Percentiles rank a stretch among this genome's conserved stretches.
phyloP scores from a whole-genome alignment of 495 filamentous ascomycete species.

The Penicillium bovifimosum region DNA sequence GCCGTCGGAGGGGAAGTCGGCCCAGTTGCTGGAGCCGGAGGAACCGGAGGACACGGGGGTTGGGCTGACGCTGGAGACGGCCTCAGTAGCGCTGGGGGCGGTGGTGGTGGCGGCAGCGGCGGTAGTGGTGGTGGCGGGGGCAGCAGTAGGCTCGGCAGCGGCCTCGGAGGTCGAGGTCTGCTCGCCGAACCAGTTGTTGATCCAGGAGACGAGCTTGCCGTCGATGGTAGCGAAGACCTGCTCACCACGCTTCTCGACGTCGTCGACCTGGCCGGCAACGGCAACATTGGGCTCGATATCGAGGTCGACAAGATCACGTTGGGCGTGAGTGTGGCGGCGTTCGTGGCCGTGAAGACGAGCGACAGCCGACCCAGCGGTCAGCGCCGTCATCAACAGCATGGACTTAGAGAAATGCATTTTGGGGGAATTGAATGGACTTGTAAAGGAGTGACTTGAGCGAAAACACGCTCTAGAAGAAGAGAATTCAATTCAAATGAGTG shows the following conservation, averaged over 20 bases:
- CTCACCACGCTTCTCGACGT: slow-evolving; percentile 39
- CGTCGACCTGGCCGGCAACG: slow-evolving; percentile 44
- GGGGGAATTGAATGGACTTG: slow-evolving; percentile 16
- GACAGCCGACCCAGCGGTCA: slow-evolving; percentile 39
- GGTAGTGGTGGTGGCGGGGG: slow-evolving; percentile 17
- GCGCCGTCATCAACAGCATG: slow-evolving; percentile 32
- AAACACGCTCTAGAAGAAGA: slow-evolving; percentile 16
- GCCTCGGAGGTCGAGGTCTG: slow-evolving; percentile 18
- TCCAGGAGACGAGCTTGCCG: slow-evolving; percentile 56
- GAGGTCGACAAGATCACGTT: slow-evolving; percentile 23
- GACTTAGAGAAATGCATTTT: slow-evolving; percentile 43
- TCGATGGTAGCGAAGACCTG: slow-evolving; percentile 58
- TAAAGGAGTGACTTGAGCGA: slow-evolving; percentile 24
- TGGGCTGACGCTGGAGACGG: slow-evolving; percentile 8
- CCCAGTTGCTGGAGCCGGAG: slow-evolving; percentile 24
- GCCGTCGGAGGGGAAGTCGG: slow-evolving; percentile 16
- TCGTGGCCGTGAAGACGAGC: slow-evolving; percentile 45
- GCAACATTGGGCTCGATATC: slow-evolving; percentile 39
- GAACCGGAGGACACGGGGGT: slow-evolving; percentile 15
- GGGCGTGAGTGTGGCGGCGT: slow-evolving; percentile 37
- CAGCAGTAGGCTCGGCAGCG: slow-evolving; percentile 10
- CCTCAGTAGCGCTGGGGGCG: slow-evolving; percentile 12
- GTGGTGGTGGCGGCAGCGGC: slow-evolving; percentile 12
- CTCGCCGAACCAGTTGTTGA: slow-evolving; percentile 54
- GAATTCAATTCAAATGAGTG: slow-evolving; percentile 24